Evolutionary conservation across 768 basidiomycete genomes (phyloP), one percentile per base, ranked within the genome.

Genomic region (Mycena leptocephala): DNA sequence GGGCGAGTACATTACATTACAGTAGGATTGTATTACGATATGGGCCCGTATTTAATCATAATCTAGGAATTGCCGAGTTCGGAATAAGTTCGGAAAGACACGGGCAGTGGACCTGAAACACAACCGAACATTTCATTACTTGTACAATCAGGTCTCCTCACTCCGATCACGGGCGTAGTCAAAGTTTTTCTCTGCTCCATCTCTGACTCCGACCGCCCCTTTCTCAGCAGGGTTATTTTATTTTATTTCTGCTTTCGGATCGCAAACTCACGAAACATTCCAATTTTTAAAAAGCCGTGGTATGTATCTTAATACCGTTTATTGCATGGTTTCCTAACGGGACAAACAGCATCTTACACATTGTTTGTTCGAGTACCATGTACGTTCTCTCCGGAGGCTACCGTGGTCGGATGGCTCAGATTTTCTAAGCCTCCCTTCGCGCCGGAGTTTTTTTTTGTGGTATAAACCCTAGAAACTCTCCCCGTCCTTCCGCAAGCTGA

Each of bases 381-480:
- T 39, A 24, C 64, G 43, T n/a, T 46, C 20, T 65, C 32, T 9
- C 30, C 46, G 64, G 41, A 33, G 46, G 43, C 18, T 32, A 48
- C 32, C 13, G 13, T 33, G 46, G 18, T 51, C 62, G 46, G 26
- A 5, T 24, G 10, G 61, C 35, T 62, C 22, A 39, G 26, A 20
- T 39, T 62, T 62, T 35, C n/a, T 62, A 35, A 51, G 20, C 22
- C 18, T 70, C 58, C 43, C 53, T 59, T 70, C 3, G 28, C 14
- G 3, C 58, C 70, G 58, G 58, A 71, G n/a, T 46, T 2, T 68
- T 46, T 68, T 46, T 61, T 48, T 71, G 24, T 16, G 46, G 65
- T 71, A 64, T 64, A 72, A 72, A 72, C 41, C 5, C 48, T 16
- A 33, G 28, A 39, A 28, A 62, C 48, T 62, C 53, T 58, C 55